A percentile compares a stretch with the other conserved stretches of the same genome.
Evolutionary conservation across 176 grass and related monocot genomes (phyloP).

Genomic region (Ampelocalamus luodianensis): DNA sequence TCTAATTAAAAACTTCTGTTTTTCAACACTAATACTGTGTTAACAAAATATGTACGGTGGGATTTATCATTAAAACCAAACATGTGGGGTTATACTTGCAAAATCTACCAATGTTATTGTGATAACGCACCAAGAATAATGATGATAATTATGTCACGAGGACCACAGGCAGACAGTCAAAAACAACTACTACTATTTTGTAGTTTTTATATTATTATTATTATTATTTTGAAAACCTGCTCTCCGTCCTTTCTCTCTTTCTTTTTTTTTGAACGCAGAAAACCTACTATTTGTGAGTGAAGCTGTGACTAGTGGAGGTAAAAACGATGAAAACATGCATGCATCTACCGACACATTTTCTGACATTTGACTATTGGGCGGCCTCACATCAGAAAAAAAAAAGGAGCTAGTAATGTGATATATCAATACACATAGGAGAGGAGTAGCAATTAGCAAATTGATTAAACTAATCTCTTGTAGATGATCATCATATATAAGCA

Average conservation of each 20-base stretch:
- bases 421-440: not conserved
- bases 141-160: constrained; percentile 2
- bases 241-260: too few relatives aligned
- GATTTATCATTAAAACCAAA: too few relatives aligned
- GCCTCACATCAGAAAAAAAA: not conserved
- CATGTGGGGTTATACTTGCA: too few relatives aligned
- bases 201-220: not conserved
- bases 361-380: constrained; percentile 18
- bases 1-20: too few relatives aligned
- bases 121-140: not conserved
- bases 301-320: not conserved
- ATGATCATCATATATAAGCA: constrained; percentile 19
- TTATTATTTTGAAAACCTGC: not conserved
- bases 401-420: not conserved
- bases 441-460: not conserved
- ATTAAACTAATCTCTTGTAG: constrained; percentile 28
- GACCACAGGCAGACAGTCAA: constrained; percentile 22
- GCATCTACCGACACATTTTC: constrained; percentile 33
- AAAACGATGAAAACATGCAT: not conserved
- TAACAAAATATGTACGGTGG: too few relatives aligned
- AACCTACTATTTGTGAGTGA: not conserved
- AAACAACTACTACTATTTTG: not conserved
- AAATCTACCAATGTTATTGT: not conserved
- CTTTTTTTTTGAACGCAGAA: not conserved
- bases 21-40: too few relatives aligned